Evolutionary conservation across 2,329 filamentous ascomycete species (phyloP), one percentile per base, ranked within the genome.

Genomic region (Fusarium buxicola): DNA sequence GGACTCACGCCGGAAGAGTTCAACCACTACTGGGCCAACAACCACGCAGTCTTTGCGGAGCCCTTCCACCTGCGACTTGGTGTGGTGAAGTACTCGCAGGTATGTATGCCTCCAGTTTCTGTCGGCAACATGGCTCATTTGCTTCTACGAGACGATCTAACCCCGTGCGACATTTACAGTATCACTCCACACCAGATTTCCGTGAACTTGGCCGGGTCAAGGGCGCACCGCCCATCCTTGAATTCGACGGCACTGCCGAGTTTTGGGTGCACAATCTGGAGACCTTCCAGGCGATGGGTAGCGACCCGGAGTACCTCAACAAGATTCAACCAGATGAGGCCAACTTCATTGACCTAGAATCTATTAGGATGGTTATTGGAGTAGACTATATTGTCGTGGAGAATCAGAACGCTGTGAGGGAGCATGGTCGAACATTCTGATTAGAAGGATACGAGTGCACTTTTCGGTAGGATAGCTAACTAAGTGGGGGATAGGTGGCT

Each of bases 231-330:
- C 51, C 30, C 3, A 54, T 63, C n/a, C 60, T 60, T 25, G 60
- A 63, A 16, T 60, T 53, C 12, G 60, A 63, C 31, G 60, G 60
- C n/a, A 51, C 51, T n/a, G 56, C 51, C 11, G 60, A 63, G n/a
- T 54, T 63, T 28, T 63, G 60, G 56, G 51, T 60, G 5, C 56
- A 49, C 30, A 63, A 40, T 15, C 16, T 63, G 8, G 60, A 63
- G 43, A 57, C 56, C 9, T 46, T 60, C 13, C 46, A 59, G 21
- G 39, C 39, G 4, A 41, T 41, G 39, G 39, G 39, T 4, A 27
- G n/a, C 8, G 39, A 41, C 9, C 24, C 24, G n/a, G 39, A 41
- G 39, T 41, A 41, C 25, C 9, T 41, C 13, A 16, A 15, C 2
- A 13, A 12, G 24, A 21, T 41, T 16, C 24, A 28, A 24, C 39